These are phyloP conservation scores for Arthrobotrys megalospora DNA, from an alignment of 2,329 filamentous ascomycete species.

Conservation along the genomic window DNA sequence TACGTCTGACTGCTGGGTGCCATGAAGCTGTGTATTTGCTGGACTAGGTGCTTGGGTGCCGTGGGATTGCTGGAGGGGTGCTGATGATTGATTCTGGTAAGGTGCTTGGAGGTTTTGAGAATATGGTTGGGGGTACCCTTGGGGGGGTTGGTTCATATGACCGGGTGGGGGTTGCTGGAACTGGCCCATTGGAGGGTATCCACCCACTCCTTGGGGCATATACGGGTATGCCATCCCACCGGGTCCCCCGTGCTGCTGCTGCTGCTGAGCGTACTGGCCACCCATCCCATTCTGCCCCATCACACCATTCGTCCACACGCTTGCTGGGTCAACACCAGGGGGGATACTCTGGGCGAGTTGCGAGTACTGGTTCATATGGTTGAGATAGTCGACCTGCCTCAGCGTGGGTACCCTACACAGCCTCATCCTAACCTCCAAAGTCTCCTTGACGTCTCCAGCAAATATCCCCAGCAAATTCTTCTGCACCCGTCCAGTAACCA, in stretches of 20 bases:
- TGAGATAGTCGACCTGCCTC: conserved; percentile 65
- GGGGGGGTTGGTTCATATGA: conserved; percentile 31
- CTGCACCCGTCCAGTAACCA: conserved; percentile 91
- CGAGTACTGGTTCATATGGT: conserved; percentile 60
- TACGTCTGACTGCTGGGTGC: conserved; percentile 1
- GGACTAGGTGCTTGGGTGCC: conserved; percentile 34
- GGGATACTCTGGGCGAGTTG: conserved; percentile 50
- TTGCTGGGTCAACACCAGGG: conserved; percentile 52
- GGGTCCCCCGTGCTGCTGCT: conserved; percentile 26
- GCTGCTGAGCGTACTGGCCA: conserved; percentile 43
- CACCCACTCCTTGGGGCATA: conserved; percentile 34
- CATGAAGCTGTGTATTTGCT: conserved; percentile 7
- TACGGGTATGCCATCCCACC: conserved; percentile 49
- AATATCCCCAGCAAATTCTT: conserved; percentile 89
- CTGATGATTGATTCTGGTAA: conserved; percentile 21
- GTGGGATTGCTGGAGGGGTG: conserved; percentile 28
- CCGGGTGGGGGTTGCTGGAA: conserved; percentile 34
- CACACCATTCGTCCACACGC: conserved; percentile 51
- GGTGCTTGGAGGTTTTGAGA: conserved; percentile 29
- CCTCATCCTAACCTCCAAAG: conserved; percentile 91
- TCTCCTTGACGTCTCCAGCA: conserved; percentile 83
- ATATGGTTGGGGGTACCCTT: conserved; percentile 37
- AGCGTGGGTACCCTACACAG: conserved; percentile 81
- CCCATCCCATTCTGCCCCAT: conserved; percentile 46
- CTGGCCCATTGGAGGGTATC: conserved; percentile 35